These are phyloP conservation scores for Camellia lanceoleosa DNA, from an alignment of 148 eudicot species.

Conservation along the genomic window DNA sequence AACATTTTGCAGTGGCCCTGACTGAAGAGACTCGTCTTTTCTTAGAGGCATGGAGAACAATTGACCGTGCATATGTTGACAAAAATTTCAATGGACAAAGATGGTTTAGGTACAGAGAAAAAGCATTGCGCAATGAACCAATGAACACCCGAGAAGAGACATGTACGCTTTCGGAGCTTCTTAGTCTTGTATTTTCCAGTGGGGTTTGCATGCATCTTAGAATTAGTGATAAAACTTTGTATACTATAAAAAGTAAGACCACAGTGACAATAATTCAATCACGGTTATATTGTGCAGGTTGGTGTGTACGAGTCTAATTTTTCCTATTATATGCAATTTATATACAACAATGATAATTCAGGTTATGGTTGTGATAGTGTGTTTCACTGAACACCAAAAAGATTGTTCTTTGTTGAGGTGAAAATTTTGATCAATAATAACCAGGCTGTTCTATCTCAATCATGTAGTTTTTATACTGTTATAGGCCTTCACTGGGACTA, in stretches of 20 bases:
- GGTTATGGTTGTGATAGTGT: too few relatives aligned
- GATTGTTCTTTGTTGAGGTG: too few relatives aligned
- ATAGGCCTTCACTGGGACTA: constrained; percentile 1
- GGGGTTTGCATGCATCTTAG: neutral
- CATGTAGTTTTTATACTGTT: neutral
- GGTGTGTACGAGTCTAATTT: neutral
- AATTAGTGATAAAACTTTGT: neutral
- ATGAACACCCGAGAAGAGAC: constrained; percentile 91
- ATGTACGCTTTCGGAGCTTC: constrained; percentile 43
- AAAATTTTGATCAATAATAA: too few relatives aligned
- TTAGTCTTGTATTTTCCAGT: neutral
- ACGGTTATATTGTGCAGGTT: neutral
- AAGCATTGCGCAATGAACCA: constrained; percentile 82
- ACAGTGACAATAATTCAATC: neutral
- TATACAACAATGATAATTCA: neutral
- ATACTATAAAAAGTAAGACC: neutral
- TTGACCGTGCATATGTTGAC: constrained; percentile 94
- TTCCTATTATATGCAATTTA: neutral
- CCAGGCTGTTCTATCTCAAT: too few relatives aligned
- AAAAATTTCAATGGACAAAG: constrained; percentile 96
- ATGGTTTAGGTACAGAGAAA: constrained; percentile 97
- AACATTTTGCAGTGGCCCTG: constrained; percentile 64
- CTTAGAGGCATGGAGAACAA: constrained; percentile 93
- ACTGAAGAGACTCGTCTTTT: constrained; percentile 89
- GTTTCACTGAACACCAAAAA: too few relatives aligned